phyloP scores from a whole-genome alignment of 2,329 filamentous ascomycete genomes.

The Drechslerella coelobrocha region DNA sequence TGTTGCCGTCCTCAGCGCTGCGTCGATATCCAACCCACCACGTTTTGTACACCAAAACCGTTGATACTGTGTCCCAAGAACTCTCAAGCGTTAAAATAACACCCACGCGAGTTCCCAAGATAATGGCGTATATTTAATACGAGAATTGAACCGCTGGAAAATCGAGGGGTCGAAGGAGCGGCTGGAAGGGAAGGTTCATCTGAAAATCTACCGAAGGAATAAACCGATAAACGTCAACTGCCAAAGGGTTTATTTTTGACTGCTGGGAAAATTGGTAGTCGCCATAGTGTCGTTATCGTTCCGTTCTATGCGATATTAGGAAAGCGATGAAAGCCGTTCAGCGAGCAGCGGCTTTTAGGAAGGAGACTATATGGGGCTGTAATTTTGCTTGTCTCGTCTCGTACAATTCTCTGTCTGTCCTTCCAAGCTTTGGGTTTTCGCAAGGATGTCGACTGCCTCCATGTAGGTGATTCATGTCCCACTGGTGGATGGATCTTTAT shows the following conservation, averaged over 20 bases:
- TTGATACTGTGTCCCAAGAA: neutral
- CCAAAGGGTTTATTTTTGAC: slow-evolving; percentile 39
- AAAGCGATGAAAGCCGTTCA: slow-evolving; percentile 32
- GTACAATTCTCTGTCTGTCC: slow-evolving; percentile 4
- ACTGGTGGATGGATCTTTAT: slow-evolving; percentile 36
- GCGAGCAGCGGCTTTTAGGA: slow-evolving; percentile 29
- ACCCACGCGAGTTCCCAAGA: neutral
- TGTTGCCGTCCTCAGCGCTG: slow-evolving; percentile 1
- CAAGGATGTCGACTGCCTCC: slow-evolving; percentile 15
- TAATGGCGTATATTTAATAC: neutral
- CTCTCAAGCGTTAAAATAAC: neutral
- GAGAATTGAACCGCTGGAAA: neutral
- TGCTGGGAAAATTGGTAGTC: slow-evolving; percentile 30
- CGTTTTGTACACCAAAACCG: neutral
- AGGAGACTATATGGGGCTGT: slow-evolving; percentile 23
- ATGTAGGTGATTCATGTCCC: slow-evolving; percentile 20
- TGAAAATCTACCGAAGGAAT: slow-evolving; percentile 25
- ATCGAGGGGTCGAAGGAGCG: neutral
- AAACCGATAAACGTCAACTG: slow-evolving; percentile 17
- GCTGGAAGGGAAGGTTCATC: slow-evolving; percentile 1
- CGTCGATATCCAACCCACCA: neutral
- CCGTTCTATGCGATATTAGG: slow-evolving; percentile 46
- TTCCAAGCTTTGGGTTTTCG: neutral
- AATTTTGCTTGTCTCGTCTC: slow-evolving; percentile 5
- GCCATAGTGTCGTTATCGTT: slow-evolving; percentile 36